Evolutionary conservation across 73 alveolate species (phyloP), one percentile per base, ranked within the genome.

Genomic region (Paramecium caudatum): DNA sequence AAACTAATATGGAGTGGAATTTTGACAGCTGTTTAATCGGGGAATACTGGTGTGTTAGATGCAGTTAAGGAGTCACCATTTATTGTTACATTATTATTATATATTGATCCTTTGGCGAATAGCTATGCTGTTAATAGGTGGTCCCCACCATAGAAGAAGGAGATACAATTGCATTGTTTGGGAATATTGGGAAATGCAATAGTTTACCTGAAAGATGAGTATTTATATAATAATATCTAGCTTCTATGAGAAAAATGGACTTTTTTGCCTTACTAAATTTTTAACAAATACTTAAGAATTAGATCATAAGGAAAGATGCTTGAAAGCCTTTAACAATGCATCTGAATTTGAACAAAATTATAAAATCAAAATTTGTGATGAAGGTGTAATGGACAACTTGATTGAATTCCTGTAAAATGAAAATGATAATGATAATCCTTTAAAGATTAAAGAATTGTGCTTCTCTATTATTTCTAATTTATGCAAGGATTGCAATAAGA

Each of bases 121-220:
- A 84, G 98, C 39, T 93, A 93, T 50, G 90, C 98, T 15, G 93
- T 96, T 27, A 93, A 95, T 45, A 91, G 99, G 68, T 97, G 99
- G 99, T 96, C 97, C 80, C 98, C 95, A 61, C 99, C 99, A 3
- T 96, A 97, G 82, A 87, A 96, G 36, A 97, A 94, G 62, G 99
- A 97, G 82, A 94, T 97, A 46, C 96, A 97, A 91, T 80, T 97
- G 68, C 98, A 93, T 69, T 90, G 97, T 90, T 50, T 95, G 50
- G 94, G 90, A 55, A 93, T 88, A 7, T 36, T 91, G 19, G 82
- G 90, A 19, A 86, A 78, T 86, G 90, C 55, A 16, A 86, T 86
- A 25, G 84, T 86, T 0, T 86, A 63, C 23, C 48, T 86, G 62
- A 86, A 86, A 41, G 93, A 86, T 62, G 93, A 86, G 92, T 83